Conservation (phyloP, 805 yeast genomes). For the Pichia cabralensis region DNA sequence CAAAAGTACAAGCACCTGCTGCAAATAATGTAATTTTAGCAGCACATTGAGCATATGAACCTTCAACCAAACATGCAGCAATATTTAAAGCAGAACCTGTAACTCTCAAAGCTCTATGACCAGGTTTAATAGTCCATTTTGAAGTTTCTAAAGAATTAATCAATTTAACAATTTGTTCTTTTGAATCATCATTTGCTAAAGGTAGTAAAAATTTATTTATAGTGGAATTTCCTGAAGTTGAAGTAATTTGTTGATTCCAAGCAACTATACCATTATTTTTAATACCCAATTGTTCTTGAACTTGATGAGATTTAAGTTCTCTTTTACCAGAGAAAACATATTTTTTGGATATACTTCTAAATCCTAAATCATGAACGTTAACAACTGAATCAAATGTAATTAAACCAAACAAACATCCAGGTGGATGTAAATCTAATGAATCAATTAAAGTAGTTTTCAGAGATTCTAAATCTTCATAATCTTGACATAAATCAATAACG, state of each 20-base stretch:
- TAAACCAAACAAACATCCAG: conserved; percentile 80
- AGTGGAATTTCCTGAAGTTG: conserved; percentile 19
- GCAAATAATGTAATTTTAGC: conserved; percentile 85
- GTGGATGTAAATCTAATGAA: conserved; percentile 73
- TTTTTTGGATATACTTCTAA: conserved; percentile 57
- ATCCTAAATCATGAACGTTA: conserved; percentile 71
- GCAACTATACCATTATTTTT: conserved; percentile 27
- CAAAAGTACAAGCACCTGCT: conserved; percentile 91
- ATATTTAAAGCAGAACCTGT: conserved; percentile 89
- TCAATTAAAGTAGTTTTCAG: conserved; percentile 72
- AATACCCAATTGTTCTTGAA: conserved; percentile 29
- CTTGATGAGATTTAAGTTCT: conserved; percentile 44
- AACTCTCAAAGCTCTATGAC: conserved; percentile 79
- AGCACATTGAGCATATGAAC: conserved; percentile 75
- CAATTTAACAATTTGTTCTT: conserved; percentile 69
- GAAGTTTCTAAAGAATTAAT: conserved; percentile 58
- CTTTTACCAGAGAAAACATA: conserved; percentile 84
- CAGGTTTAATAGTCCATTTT: conserved; percentile 75
- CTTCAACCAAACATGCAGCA: conserved; percentile 74
- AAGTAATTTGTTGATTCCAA: conserved; percentile 33
- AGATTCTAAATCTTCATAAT: conserved; percentile 75
- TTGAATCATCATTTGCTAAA: conserved; percentile 39
- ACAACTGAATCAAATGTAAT: conserved; percentile 87
- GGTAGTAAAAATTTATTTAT: conserved; percentile 29
- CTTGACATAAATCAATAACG: conserved; percentile 84